Evolutionary conservation across 169 alveolate species (phyloP), one percentile per base, ranked within the genome.

Genomic region (Cryptosporidium bovis): DNA sequence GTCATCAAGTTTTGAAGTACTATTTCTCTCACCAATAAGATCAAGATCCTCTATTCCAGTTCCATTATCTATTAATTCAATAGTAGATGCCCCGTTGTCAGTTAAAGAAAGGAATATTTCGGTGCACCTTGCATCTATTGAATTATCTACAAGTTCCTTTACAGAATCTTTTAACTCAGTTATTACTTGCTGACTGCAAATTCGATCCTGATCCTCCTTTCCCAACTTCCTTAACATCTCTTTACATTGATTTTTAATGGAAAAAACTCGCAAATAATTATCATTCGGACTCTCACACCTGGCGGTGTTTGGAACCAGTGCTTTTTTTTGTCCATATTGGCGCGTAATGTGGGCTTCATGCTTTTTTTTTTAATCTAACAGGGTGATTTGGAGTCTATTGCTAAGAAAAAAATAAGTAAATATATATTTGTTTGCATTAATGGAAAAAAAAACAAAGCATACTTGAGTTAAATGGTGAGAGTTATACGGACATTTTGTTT

Each of bases 11-110:
- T 98, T 98, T 20, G 99, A 96, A 1, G 99, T 98, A 34, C 98
- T 93, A 24, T 97, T 97, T 50, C 97, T 84, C 58, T 82, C 91
- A 18, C 93, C 90, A 31, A 91, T 53, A 2, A 34, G 55, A 51
- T 68, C 83, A 50, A 82, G 83, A 40, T 94, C 95, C 29, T 91
- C 83, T 29, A 97, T 96, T 29, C 99, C 99, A 16, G 64, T 51
- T 3, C 99, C 99, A 84, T 97, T 94, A 91, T 97, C 99, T 4
- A 87, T 67, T 13, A 97, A 98, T 83, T 95, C 97, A 48, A 97
- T 93, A 12, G 96, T 92, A 10, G 94, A 95, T 10, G 93, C 64
- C 8, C 99, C 99, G 71, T 90, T 84, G 65, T 96, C 96, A 27
- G 91, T 83, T 48, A 97, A 84, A 40, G 93, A 93, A 20, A 97